Conservation (phyloP, 805 yeast genomes). For the Pichia deserticola region DNA sequence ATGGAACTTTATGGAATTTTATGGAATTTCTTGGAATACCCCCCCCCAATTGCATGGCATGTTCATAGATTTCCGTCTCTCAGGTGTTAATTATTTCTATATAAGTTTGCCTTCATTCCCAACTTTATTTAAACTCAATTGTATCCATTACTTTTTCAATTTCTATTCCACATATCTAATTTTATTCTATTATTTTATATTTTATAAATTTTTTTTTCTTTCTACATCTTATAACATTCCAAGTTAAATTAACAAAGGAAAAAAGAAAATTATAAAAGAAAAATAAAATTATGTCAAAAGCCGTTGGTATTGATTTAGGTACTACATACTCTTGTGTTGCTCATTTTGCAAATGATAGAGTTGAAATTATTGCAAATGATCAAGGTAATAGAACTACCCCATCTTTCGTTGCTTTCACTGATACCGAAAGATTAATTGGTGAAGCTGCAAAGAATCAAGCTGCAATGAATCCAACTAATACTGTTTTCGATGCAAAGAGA, state of each 20-base stretch:
- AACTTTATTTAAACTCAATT: background rate
- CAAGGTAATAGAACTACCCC: slow-evolving; percentile 99
- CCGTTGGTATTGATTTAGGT: slow-evolving; percentile 74
- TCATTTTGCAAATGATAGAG: slow-evolving; percentile 82
- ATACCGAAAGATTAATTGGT: slow-evolving; percentile 87
- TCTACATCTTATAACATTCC: background rate
- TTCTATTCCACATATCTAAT: background rate
- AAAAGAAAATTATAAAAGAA: background rate
- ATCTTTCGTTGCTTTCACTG: slow-evolving; percentile 91
- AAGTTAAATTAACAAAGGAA: background rate
- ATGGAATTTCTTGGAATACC: too few relatives aligned
- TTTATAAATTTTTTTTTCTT: background rate
- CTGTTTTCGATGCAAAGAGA: slow-evolving; percentile 88
- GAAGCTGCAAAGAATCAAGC: slow-evolving; percentile 98
- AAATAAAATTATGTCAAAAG: slow-evolving; percentile 26
- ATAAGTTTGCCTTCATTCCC: too few relatives aligned
- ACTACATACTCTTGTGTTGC: slow-evolving; percentile 94
- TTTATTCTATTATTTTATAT: background rate
- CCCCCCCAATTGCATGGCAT: too few relatives aligned
- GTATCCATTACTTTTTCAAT: too few relatives aligned
- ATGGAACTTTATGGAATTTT: too few relatives aligned
- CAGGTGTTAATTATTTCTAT: too few relatives aligned
- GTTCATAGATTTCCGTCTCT: too few relatives aligned
- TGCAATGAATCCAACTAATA: slow-evolving; percentile 84
- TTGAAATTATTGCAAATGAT: slow-evolving; percentile 93